These are phyloP conservation scores for Halophytophthora polymorphica DNA, from an alignment of 352 stramenopile genomes.

Conservation along the genomic window DNA sequence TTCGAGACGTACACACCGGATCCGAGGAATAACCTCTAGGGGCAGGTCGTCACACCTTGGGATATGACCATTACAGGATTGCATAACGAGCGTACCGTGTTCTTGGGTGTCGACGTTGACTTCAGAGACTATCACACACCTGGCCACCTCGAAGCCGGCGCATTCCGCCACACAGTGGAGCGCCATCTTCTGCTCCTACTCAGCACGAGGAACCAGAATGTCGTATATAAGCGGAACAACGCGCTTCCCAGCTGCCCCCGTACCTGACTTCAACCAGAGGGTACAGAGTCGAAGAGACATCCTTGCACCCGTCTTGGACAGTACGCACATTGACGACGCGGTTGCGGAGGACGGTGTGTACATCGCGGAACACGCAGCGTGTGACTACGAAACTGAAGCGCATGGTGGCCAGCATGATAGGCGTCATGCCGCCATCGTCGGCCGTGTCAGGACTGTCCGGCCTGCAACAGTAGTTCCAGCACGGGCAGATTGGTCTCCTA, in stretches of 20 bases:
- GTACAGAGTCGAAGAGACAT: too few relatives aligned
- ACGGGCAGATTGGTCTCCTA: constrained; percentile 18
- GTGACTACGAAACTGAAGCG: constrained; percentile 21
- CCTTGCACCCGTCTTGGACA: too few relatives aligned
- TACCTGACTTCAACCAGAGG: too few relatives aligned
- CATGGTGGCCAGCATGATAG: constrained; percentile 27
- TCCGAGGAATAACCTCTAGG: too few relatives aligned
- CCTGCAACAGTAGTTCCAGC: constrained; percentile 20
- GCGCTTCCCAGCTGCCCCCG: too few relatives aligned
- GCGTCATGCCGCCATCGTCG: constrained; percentile 19
- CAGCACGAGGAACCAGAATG: background rate
- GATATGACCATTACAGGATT: too few relatives aligned
- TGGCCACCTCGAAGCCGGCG: constrained; percentile 23
- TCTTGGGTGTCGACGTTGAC: constrained; percentile 7
- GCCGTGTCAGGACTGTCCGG: constrained; percentile 12
- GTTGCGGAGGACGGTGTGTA: constrained; percentile 16
- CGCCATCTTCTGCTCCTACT: constrained; percentile 24
- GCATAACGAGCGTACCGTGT: constrained; percentile 24
- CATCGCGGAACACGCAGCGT: constrained; percentile 19
- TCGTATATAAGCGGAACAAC: background rate
- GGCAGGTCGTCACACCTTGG: background rate
- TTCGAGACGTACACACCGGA: too few relatives aligned
- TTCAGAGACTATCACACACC: constrained; percentile 15
- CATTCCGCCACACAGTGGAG: constrained; percentile 20
- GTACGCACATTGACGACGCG: constrained; percentile 20